Evolutionary conservation across 495 filamentous ascomycete genomes (phyloP).

Genomic region (Haplographium delicatum): DNA sequence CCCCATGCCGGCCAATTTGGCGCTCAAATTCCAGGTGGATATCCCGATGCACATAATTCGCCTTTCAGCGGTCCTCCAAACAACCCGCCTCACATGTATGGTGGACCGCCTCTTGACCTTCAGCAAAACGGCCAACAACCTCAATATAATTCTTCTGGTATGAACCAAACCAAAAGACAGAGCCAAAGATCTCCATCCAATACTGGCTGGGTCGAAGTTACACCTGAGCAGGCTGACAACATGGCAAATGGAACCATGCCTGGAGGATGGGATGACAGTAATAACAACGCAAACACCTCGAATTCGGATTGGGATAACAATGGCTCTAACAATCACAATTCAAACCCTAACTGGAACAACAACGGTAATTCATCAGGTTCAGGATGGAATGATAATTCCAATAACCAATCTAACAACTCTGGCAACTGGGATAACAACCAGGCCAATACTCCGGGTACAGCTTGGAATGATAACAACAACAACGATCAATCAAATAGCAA

Average conservation of each 20-base stretch:
- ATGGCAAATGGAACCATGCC: neutral
- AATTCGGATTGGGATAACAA: neutral
- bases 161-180: neutral
- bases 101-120: neutral
- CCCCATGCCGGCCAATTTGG: conserved; percentile 17
- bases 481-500: neutral
- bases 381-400: neutral
- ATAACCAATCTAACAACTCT: conserved; percentile 6
- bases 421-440: conserved; percentile 2
- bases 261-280: neutral
- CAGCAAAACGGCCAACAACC: conserved; percentile 2
- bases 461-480: conserved; percentile 9
- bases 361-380: neutral
- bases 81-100: neutral
- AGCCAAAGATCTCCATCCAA: neutral
- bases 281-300: neutral
- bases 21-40: neutral
- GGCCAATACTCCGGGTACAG: neutral
- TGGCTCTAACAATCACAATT: conserved; percentile 10
- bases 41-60: neutral
- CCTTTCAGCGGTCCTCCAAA: neutral
- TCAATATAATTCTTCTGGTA: neutral
- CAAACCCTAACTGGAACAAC: neutral
- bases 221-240: neutral
- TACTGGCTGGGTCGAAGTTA: neutral